Conservation (phyloP, 2,329 filamentous ascomycete species). For the Nemania serpens region DNA sequence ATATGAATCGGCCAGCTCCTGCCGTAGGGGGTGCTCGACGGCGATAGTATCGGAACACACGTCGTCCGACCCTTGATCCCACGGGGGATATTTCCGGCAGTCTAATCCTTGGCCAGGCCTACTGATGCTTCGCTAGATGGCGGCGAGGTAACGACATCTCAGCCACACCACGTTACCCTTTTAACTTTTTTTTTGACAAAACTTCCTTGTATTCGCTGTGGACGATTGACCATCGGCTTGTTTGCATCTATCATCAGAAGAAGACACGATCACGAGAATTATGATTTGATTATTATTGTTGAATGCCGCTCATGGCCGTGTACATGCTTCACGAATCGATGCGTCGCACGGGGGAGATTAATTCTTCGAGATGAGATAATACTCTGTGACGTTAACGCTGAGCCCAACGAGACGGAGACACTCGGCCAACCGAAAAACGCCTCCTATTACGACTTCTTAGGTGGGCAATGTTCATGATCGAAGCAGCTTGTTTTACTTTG, state of each 20-base stretch:
- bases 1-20: conserved; percentile 54
- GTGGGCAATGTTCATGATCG: conserved; percentile 43
- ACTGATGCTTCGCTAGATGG: conserved; percentile 30
- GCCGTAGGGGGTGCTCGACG: conserved; percentile 45
- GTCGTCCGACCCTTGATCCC: background rate
- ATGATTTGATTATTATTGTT: conserved; percentile 47
- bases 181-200: conserved; percentile 34
- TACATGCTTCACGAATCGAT: conserved; percentile 44
- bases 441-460: conserved; percentile 41
- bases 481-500: conserved; percentile 40
- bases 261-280: conserved; percentile 48
- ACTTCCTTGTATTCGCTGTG: conserved; percentile 46
- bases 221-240: conserved; percentile 43
- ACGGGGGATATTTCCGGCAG: background rate
- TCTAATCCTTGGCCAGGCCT: conserved; percentile 7
- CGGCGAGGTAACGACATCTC: conserved; percentile 27
- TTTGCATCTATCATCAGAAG: conserved; percentile 38
- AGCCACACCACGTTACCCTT: conserved; percentile 30
- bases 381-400: conserved; percentile 35
- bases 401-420: conserved; percentile 42
- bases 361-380: conserved; percentile 38
- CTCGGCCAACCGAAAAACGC: conserved; percentile 38
- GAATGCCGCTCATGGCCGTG: conserved; percentile 41
- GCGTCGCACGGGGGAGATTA: conserved; percentile 42
- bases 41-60: conserved; percentile 33